These are phyloP conservation scores for Periconia sp. DNA, from an alignment of 2,329 filamentous ascomycete species.

Conservation along the genomic window DNA sequence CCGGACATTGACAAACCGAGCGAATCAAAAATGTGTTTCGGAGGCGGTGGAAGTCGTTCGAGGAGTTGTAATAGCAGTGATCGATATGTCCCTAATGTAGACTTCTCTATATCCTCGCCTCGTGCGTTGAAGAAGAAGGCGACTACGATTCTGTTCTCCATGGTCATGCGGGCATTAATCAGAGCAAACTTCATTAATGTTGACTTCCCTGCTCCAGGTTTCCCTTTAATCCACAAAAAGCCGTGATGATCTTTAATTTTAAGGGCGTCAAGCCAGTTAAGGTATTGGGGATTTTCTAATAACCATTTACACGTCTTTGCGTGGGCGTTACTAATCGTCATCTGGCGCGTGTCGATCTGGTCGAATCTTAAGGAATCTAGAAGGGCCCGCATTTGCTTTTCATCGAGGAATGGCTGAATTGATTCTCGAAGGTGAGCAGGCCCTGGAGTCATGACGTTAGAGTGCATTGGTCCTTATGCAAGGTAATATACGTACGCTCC, in stretches of 20 bases:
- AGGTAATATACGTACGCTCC: no score
- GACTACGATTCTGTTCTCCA: conserved; percentile 5
- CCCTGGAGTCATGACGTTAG: no score
- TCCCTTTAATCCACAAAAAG: conserved; percentile 55
- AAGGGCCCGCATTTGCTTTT: conserved; percentile 4
- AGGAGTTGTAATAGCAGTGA: conserved; percentile 24
- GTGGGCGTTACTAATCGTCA: conserved; percentile 43
- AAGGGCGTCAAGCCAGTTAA: conserved; percentile 43
- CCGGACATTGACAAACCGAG: conserved; percentile 7
- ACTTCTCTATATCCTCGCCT: conserved; percentile 16
- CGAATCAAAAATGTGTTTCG: conserved; percentile 8
- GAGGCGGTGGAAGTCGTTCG: conserved; percentile 6
- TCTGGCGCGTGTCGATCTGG: conserved; percentile 43
- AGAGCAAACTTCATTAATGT: conserved; percentile 43
- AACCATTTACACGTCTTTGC: conserved; percentile 50
- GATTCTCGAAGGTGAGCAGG: no score
- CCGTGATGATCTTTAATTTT: conserved; percentile 38
- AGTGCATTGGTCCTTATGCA: no score
- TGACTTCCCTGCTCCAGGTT: conserved; percentile 43
- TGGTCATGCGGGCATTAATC: conserved; percentile 5
- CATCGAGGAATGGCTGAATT: no score
- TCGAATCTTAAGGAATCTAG: conserved; percentile 45
- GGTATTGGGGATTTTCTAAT: conserved; percentile 36
- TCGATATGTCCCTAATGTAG: conserved; percentile 19
- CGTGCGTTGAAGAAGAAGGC: conserved; percentile 26